Evolutionary conservation across 192 early-diverging fungal genomes (phyloP).

Genomic region (Backusella circina): DNA sequence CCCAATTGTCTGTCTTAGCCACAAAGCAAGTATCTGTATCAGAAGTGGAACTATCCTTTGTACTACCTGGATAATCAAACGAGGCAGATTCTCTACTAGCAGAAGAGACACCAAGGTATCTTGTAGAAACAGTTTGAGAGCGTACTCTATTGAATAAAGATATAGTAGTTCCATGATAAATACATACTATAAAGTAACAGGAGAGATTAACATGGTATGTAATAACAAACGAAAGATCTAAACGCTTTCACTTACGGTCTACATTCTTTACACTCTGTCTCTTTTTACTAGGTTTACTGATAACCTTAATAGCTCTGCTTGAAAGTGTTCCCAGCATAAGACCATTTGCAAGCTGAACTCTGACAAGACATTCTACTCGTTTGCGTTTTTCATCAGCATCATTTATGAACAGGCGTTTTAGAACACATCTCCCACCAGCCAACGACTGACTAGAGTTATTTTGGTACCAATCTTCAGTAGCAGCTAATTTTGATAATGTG

Average conservation of each 20-base stretch:
- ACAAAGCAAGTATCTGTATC: constrained; percentile 62
- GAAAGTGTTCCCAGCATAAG: constrained; percentile 63
- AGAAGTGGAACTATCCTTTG: not conserved
- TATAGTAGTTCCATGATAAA: constrained; percentile 81
- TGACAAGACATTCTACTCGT: constrained; percentile 66
- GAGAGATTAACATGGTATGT: not conserved
- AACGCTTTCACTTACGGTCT: constrained; percentile 32
- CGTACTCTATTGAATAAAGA: constrained; percentile 87
- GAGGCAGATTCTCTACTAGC: not conserved
- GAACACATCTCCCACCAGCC: constrained; percentile 49
- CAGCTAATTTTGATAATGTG: not conserved
- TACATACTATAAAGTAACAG: constrained; percentile 50
- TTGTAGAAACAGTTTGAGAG: constrained; percentile 87
- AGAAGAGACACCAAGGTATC: constrained; percentile 64
- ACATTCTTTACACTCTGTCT: constrained; percentile 78
- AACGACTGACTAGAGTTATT: not conserved
- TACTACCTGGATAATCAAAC: not conserved
- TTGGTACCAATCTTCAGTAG: constrained; percentile 6
- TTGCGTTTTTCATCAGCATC: constrained; percentile 81
- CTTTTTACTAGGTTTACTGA: constrained; percentile 92
- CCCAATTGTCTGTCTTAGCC: constrained; percentile 72
- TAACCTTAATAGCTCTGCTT: constrained; percentile 79
- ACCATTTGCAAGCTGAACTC: constrained; percentile 63
- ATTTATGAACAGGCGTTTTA: constrained; percentile 80
- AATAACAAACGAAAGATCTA: not conserved